Evolutionary conservation across 1,284 basidiomycete genomes (phyloP), one percentile per base, ranked within the genome.

Genomic region (Boletus semigastroideus): DNA sequence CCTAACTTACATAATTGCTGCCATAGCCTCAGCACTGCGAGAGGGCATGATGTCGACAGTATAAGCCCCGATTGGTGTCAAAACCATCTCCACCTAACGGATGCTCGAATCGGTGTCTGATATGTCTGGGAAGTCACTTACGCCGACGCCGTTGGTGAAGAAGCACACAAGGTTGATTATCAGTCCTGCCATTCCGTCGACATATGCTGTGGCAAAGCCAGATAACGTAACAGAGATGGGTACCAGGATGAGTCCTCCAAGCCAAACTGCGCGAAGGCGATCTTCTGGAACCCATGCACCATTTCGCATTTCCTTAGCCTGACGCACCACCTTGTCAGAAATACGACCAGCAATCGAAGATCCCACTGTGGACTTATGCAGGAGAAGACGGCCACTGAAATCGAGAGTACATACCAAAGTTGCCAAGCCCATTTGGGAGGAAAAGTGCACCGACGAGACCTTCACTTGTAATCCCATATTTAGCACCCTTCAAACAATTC

Each of bases 391-490:
- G 33, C 13, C 4, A 8, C 22, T 1, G 17, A 46, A 14, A 39
- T 17, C 16, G 10, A 19, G 20, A 34, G 34, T 38, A n/a, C 74
- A n/a, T 51, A 83, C 80, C 62, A 46, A 85, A 73, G 59, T 86
- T 87, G 1, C 86, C 86, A 4, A 80, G 34, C 2, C 87, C 86
- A 5, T 70, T 73, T 0, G 82, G 79, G 14, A 86, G 70, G 67
- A 84, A 87, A 53, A 84, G 76, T 1, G 75, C 73, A 6, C 87
- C 86, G 13, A 86, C 71, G 19, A 86, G 45, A 0, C 80, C 83
- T 48, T 79, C 75, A 61, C 84, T 86, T 9, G 66, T 65, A 48
- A 90, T 84, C 48, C 75, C 68, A 64, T 87, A 90, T 25, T 76
- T 74, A 1, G 71, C 73, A 36, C 80, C 80, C 81, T 86, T 39